Evolutionary conservation across 805 yeast species (phyloP).

Genomic region (Teunomyces funiuensis): DNA sequence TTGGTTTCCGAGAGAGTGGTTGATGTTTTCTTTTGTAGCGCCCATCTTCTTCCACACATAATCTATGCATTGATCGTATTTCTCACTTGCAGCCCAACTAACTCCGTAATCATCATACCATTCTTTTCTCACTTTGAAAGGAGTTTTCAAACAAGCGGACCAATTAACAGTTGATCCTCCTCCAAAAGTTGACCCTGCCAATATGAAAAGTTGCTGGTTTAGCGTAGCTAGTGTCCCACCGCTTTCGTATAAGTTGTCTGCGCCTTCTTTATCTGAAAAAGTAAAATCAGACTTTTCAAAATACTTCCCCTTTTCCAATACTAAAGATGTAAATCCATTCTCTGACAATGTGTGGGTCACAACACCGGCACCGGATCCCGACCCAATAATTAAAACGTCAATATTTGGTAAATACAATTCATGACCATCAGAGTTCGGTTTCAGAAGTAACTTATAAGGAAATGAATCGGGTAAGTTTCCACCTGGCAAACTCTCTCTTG

Average conservation of each 20-base stretch:
- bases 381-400: constrained; percentile 50
- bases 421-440: constrained; percentile 26
- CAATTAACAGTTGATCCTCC: constrained; percentile 61
- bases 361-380: constrained; percentile 57
- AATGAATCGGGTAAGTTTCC: constrained; percentile 25
- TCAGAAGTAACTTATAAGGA: constrained; percentile 28
- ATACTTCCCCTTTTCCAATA: constrained; percentile 53
- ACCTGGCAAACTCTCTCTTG: constrained; percentile 30
- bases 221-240: constrained; percentile 35
- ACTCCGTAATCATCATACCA: constrained; percentile 49
- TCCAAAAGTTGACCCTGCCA: constrained; percentile 57
- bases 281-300: constrained; percentile 33
- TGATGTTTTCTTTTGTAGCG: constrained; percentile 34
- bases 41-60: constrained; percentile 52
- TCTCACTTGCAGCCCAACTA: constrained; percentile 44
- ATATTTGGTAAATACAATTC: constrained; percentile 37
- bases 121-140: constrained; percentile 49
- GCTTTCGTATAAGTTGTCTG: constrained; percentile 36
- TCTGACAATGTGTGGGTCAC: constrained; percentile 46
- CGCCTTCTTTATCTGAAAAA: constrained; percentile 40
- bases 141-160: constrained; percentile 53
- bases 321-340: constrained; percentile 43
- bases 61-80: constrained; percentile 45
- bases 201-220: constrained; percentile 33
- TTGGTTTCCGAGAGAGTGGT: constrained; percentile 47